A percentile compares a stretch with the other conserved stretches of the same genome.
phyloP scores from a whole-genome alignment of 371 early-diverging fungal genomes.

The Mucor mucedo region DNA sequence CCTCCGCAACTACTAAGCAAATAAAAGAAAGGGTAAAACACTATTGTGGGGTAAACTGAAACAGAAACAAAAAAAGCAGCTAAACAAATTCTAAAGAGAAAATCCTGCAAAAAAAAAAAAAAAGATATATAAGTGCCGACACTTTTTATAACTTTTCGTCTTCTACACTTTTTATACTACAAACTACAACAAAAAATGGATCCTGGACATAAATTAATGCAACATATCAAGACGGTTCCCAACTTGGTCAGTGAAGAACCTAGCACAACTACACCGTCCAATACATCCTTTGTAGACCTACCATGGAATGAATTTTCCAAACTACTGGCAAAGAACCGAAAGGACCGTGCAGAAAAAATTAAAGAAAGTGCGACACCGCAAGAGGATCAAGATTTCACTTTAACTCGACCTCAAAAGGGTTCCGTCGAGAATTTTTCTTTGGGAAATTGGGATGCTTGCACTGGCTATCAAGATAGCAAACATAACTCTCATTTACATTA shows the following conservation, averaged over 20 bases:
- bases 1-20: too few relatives aligned
- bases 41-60: too few relatives aligned
- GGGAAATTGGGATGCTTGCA: constrained; percentile 33
- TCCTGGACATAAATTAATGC: constrained; percentile 32
- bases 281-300: constrained; percentile 33
- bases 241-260: constrained; percentile 38
- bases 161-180: too few relatives aligned
- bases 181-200: constrained; percentile 23
- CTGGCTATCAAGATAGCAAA: constrained; percentile 31
- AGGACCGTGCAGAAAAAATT: constrained; percentile 6
- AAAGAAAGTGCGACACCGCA: constrained; percentile 5
- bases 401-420: constrained; percentile 12
- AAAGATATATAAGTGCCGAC: too few relatives aligned
- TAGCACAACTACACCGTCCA: constrained; percentile 27
- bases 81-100: too few relatives aligned
- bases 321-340: constrained; percentile 14
- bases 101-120: too few relatives aligned
- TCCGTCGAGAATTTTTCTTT: constrained; percentile 23
- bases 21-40: too few relatives aligned
- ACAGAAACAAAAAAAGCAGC: too few relatives aligned
- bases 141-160: too few relatives aligned
- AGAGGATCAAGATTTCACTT: not conserved
- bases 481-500: not conserved
- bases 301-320: constrained; percentile 36
- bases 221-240: constrained; percentile 35